A percentile compares a stretch with the other conserved stretches of the same genome.
phyloP scores from a whole-genome alignment of 345 rosid genomes.

The Adansonia digitata region DNA sequence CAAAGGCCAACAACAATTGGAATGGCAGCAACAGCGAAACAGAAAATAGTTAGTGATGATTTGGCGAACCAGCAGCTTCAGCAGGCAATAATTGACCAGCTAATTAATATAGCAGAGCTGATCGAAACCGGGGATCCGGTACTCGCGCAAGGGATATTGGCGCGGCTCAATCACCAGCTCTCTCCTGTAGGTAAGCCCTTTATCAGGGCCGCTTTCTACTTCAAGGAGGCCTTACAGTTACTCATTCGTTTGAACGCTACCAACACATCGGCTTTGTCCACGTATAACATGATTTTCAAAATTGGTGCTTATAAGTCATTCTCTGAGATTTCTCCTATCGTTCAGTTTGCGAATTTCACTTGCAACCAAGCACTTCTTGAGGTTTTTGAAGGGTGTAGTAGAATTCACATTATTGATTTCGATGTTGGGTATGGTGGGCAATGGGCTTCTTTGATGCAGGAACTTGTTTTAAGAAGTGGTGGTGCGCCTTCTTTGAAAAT shows the following conservation, averaged over 20 bases:
- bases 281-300: constrained; percentile 52
- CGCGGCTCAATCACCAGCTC: constrained; percentile 99
- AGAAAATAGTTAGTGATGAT: constrained; percentile 37
- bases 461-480: constrained; percentile 56
- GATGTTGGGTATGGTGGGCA: constrained; percentile 88
- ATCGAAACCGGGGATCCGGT: constrained; percentile 66
- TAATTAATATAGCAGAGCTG: constrained; percentile 84
- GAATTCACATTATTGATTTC: constrained; percentile 80
- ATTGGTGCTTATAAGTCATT: constrained; percentile 81
- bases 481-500: constrained; percentile 57
- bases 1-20: constrained; percentile 29
- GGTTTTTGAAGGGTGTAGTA: constrained; percentile 45
- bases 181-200: constrained; percentile 71
- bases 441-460: constrained; percentile 95
- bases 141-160: constrained; percentile 99
- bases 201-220: constrained; percentile 70
- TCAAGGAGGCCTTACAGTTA: constrained; percentile 68
- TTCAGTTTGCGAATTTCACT: constrained; percentile 83
- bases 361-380: constrained; percentile 85
- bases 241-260: constrained; percentile 34
- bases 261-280: constrained; percentile 26
- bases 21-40: constrained; percentile 22
- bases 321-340: constrained; percentile 81
- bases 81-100: constrained; percentile 63
- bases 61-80: constrained; percentile 60